phyloP scores from a whole-genome alignment of 495 filamentous ascomycete species.

The Xylaria venustula region DNA sequence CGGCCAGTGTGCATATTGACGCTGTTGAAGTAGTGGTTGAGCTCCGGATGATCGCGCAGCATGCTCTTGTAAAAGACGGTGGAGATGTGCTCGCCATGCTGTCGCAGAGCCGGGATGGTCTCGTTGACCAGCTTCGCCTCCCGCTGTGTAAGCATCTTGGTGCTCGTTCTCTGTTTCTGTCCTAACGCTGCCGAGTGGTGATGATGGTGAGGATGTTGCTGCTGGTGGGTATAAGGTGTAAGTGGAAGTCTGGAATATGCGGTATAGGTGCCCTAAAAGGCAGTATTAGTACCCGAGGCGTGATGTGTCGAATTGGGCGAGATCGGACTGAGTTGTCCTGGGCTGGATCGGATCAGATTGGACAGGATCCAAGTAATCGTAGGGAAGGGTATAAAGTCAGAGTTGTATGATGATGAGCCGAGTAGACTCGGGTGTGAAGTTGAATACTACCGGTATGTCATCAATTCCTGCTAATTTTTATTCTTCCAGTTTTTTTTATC shows the following conservation, averaged over 20 bases:
- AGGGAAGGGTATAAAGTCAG: not conserved
- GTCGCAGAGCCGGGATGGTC: slow-evolving; percentile 50
- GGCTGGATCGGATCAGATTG: not conserved
- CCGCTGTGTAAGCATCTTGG: slow-evolving; percentile 41
- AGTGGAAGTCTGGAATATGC: not conserved
- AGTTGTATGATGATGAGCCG: not conserved
- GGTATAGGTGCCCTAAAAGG: not conserved
- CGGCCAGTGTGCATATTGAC: slow-evolving; percentile 67
- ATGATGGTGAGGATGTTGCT: not conserved
- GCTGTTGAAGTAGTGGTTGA: slow-evolving; percentile 68
- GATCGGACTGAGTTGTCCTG: not conserved
- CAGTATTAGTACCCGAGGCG: not conserved
- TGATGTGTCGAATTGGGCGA: not conserved
- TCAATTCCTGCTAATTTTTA: not conserved
- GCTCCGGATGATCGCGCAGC: slow-evolving; percentile 60
- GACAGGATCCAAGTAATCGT: not conserved
- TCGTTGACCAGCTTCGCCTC: slow-evolving; percentile 43
- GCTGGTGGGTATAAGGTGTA: not conserved
- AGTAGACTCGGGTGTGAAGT: not conserved
- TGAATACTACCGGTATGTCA: not conserved
- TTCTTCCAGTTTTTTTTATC: not conserved
- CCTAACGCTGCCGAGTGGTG: no score
- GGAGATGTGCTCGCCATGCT: slow-evolving; percentile 66
- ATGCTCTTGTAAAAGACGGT: slow-evolving; percentile 67
- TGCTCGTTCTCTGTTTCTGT: no score